Evolutionary conservation across 352 stramenopile genomes (phyloP), one percentile per base, ranked within the genome.

Genomic region (Phytophthora litchii): DNA sequence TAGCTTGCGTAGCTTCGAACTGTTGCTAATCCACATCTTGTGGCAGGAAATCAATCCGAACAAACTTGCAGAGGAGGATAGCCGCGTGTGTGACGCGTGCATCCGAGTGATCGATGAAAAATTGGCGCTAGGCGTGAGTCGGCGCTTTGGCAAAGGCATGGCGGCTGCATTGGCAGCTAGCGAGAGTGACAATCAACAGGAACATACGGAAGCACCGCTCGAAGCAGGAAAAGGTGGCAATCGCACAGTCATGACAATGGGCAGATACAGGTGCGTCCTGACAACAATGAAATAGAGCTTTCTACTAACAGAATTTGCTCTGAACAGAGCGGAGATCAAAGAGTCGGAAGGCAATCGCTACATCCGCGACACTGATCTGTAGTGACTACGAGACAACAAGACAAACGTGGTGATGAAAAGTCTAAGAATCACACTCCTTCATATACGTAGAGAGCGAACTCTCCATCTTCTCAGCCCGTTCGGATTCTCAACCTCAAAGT

Each of bases 341-440:
- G 86, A 95, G 54, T 93, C 83, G 49, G 86, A 95, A 70, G 86
- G 86, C 58, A 95, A 95, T 50, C 80, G 86, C 23, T 95, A 93
- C 80, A 95, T 95, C 41, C 82, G 86, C 36, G 86, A 95, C 68
- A 88, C 78, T 16, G 86, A 95, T 54, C 52, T 95, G 48, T 95
- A 53, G 42, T 31, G 34, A 17, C 43, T 14, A 25, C 27, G 31
- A 31, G 9, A 21, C 16, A 13, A 38, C 19, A 27, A 7, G 17
- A 44, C 38, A 29, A 21, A 10, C 17, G 4, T 21, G 35, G 35
- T n/a, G 11, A 50, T 34, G 27, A n/a, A 50, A 20, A 23, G 25
- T 45, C 29, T 34, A 43, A 29, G 35, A 47, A 29, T 52, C n/a
- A n/a, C n/a, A n/a, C n/a, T 27, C 46, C 52, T 40, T 17, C 49